A percentile compares a stretch with the other conserved stretches of the same genome.
Conservation (phyloP, 2,329 filamentous ascomycete genomes). For the Hymenoscyphus repandus region DNA sequence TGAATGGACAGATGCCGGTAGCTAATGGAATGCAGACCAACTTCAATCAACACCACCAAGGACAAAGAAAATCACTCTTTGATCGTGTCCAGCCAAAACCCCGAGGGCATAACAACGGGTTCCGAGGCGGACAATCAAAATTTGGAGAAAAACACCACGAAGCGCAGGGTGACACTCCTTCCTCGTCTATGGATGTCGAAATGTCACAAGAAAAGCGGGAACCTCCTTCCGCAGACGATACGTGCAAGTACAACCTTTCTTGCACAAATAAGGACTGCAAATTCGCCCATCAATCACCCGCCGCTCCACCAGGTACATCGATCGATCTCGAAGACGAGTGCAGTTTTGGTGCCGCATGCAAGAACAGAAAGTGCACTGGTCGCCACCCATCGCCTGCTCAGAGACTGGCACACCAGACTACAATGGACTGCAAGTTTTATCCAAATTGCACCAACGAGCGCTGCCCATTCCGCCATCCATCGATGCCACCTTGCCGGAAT, state of each 20-base stretch:
- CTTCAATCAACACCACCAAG: conserved; percentile 34
- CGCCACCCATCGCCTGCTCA: conserved; percentile 89
- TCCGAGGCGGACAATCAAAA: conserved; percentile 16
- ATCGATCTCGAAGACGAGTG: conserved; percentile 80
- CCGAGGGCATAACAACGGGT: conserved; percentile 18
- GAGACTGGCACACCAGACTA: conserved; percentile 70
- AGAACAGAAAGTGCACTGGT: conserved; percentile 88
- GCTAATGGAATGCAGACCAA: conserved; percentile 47
- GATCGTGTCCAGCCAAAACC: conserved; percentile 58
- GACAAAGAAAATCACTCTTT: conserved; percentile 59
- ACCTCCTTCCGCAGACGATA: conserved; percentile 55
- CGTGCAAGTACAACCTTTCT: conserved; percentile 85
- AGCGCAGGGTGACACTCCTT: conserved; percentile 13
- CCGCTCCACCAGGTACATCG: conserved; percentile 69
- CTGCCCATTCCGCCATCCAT: conserved; percentile 86
- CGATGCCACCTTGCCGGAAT: conserved; percentile 83
- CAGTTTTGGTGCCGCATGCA: conserved; percentile 84
- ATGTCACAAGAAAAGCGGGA: conserved; percentile 47
- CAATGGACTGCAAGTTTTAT: conserved; percentile 86
- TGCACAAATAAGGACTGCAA: conserved; percentile 88
- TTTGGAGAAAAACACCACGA: conserved; percentile 17
- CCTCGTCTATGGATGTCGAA: conserved; percentile 53
- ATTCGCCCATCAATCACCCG: conserved; percentile 91
- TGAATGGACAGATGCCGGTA: conserved; percentile 41
- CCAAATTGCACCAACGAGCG: conserved; percentile 84